These are phyloP conservation scores for Citrus glauca DNA, from an alignment of 345 rosid genomes.

Conservation along the genomic window DNA sequence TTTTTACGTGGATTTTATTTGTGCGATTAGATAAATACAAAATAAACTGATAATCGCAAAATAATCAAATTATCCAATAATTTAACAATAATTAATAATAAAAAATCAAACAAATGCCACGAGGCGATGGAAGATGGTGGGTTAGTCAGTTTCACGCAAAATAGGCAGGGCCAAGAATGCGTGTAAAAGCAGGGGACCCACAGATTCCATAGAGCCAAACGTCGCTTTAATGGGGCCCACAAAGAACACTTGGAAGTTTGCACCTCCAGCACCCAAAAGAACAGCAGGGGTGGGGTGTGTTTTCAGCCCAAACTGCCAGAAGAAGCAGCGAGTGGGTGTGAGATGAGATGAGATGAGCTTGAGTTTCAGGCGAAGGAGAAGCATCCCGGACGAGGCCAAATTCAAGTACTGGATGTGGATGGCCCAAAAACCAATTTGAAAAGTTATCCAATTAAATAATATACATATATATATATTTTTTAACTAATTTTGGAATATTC, in stretches of 20 bases:
- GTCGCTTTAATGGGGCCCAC: slow-evolving; percentile 27
- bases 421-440: background rate
- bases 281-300: background rate
- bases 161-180: slow-evolving; percentile 5
- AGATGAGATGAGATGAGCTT: background rate
- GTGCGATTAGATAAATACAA: background rate
- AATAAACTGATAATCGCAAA: background rate
- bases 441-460: background rate
- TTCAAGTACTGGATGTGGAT: background rate
- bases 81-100: background rate
- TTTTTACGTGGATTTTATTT: background rate
- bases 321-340: background rate
- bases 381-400: slow-evolving; percentile 35
- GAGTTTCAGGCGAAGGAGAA: slow-evolving; percentile 17
- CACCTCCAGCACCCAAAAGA: background rate
- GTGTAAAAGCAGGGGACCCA: background rate
- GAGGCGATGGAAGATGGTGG: no score
- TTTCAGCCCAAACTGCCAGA: background rate
- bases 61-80: background rate
- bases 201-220: background rate
- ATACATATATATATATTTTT: background rate
- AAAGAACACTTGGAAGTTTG: background rate
- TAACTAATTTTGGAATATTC: slow-evolving; percentile 25
- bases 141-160: background rate
- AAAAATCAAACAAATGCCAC: background rate